Percentiles rank a stretch among this genome's conserved stretches.
These are phyloP conservation scores for Benincasa hispida DNA, from an alignment of 306 rosid species.

Conservation along the genomic window DNA sequence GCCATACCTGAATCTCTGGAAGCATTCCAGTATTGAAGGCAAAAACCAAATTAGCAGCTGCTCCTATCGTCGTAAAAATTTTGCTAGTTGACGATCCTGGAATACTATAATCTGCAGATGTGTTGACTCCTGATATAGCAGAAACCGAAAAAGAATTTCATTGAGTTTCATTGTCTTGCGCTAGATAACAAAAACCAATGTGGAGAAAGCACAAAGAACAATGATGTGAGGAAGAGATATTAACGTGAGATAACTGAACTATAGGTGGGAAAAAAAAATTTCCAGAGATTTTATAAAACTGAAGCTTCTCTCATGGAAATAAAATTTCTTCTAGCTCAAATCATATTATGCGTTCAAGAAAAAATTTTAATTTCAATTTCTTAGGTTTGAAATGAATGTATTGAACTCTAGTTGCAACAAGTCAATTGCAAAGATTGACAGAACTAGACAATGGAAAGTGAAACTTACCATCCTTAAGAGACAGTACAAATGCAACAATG, in stretches of 20 bases:
- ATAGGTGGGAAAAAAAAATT: too few species aligned
- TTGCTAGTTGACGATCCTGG: conserved; percentile 54
- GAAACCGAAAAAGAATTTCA: background rate
- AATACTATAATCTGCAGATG: conserved; percentile 60
- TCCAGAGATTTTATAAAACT: too few species aligned
- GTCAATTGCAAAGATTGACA: background rate
- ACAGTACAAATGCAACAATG: conserved; percentile 38
- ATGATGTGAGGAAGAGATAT: too few species aligned
- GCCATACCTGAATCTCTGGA: conserved; percentile 84
- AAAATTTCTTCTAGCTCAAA: background rate
- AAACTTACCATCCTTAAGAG: conserved; percentile 64
- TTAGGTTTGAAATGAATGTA: background rate
- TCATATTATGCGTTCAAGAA: background rate
- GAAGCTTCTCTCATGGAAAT: background rate
- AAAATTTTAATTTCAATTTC: background rate
- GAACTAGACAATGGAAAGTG: conserved; percentile 8
- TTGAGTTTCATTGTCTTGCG: background rate
- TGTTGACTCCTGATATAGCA: conserved; percentile 38
- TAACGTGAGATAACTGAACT: too few species aligned
- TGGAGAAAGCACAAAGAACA: background rate
- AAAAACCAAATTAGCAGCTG: conserved; percentile 82
- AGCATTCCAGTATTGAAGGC: conserved; percentile 97
- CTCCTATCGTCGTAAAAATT: conserved; percentile 76
- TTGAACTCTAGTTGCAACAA: background rate
- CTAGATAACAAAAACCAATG: background rate